phyloP scores from a whole-genome alignment of 345 rosid genomes.

The Lepidium africanum region DNA sequence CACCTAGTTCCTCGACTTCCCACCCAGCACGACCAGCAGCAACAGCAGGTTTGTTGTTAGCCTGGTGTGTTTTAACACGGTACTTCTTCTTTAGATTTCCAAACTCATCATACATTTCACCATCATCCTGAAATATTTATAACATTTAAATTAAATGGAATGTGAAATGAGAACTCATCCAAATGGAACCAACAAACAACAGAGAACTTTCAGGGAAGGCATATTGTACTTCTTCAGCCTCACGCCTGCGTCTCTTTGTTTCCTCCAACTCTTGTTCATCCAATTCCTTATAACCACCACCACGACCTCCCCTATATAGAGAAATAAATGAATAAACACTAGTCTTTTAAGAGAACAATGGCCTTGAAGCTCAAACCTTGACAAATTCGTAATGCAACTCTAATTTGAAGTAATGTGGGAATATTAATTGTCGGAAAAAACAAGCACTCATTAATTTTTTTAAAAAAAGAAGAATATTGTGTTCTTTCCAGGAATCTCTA shows the following conservation, averaged over 20 bases:
- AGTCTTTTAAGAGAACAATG: not conserved
- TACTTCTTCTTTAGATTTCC: slow-evolving; percentile 96
- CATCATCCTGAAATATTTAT: slow-evolving; percentile 66
- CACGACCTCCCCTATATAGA: slow-evolving; percentile 86
- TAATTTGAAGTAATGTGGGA: not conserved
- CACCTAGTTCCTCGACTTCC: slow-evolving; percentile 92
- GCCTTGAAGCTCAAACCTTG: not conserved
- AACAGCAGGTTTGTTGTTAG: slow-evolving; percentile 52
- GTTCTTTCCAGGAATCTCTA: not conserved
- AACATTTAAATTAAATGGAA: slow-evolving; percentile 9
- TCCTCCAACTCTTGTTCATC: slow-evolving; percentile 99
- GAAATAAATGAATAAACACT: not conserved
- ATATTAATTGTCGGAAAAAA: not conserved
- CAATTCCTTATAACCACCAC: slow-evolving; percentile 96
- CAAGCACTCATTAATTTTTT: not conserved
- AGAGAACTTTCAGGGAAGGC: not conserved
- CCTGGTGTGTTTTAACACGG: slow-evolving; percentile 77
- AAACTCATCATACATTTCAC: slow-evolving; percentile 97
- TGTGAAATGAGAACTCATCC: not conserved
- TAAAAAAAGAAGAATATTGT: not conserved
- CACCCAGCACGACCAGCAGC: slow-evolving; percentile 99
- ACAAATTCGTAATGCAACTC: not conserved
- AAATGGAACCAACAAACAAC: not conserved
- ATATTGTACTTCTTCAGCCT: slow-evolving; percentile 77
- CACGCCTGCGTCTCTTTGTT: slow-evolving; percentile 83